Evolutionary conservation across 306 rosid species (phyloP), one percentile per base, ranked within the genome.

Genomic region (Chamaecrista fasciculata): DNA sequence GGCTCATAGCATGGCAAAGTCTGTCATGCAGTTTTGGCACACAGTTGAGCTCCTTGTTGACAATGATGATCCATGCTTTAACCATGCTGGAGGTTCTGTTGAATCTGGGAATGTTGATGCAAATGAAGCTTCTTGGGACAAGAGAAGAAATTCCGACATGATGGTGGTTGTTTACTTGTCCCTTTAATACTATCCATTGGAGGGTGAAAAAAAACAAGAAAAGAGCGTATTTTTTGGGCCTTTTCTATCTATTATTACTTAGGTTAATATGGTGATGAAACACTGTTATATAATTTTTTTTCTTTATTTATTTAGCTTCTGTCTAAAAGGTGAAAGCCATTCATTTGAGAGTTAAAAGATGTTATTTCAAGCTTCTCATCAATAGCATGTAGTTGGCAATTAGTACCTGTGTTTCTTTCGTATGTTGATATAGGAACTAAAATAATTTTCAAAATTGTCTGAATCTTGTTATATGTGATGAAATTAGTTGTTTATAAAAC

Each of bases 1-100:
- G 75, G 83, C 97, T 74, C 96, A 78, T 75, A 63, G 70, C 69
- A 76, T 86, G 76, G 89, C 96, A 7, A 86, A 83, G 76, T 86
- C 87, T 71, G 91, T 91, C 69, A 76, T 81, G 78, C 86, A 86
- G 78, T 91, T 91, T 82, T 91, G 97, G 97, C 72, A 70, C 78
- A 84, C 92, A 43, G 91, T 86, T 77, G 97, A 79, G 90, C 70
- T 62, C 70, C 76, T 62, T 78, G 49, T 81, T 62, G 74, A 62
- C 66, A 56, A 64, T 49, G 75, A 72, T 59, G 59, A 52, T 73
- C 79, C 68, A 59, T 60, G 62, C 33, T 44, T 49, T 73, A 50
- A 76, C 62, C 34, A 71, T 39, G 21, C 59, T 64, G 24, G 62
- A 31, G 63, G 46, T 80, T 80, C 43, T 26, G 76, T 47, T 71